Evolutionary conservation across 2,329 filamentous ascomycete genomes (phyloP).

Genomic region (Dactylellina drechsleri): DNA sequence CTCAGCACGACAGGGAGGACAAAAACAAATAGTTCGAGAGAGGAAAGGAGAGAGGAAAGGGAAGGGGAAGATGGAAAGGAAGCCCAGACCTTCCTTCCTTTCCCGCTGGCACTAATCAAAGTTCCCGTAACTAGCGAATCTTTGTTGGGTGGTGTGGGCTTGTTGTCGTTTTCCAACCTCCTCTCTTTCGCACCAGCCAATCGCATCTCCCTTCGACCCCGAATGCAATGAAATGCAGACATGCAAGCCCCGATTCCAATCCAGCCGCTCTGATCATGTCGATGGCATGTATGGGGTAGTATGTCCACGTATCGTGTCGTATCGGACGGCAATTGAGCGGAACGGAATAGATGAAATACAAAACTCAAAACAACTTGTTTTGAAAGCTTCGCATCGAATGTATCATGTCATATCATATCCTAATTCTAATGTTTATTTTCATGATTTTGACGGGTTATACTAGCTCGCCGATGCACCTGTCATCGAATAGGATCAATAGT

Average conservation of each 20-base stretch:
- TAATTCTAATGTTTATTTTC: too few species aligned
- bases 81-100: neutral
- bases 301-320: neutral
- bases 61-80: constrained; percentile 8
- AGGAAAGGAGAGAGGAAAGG: constrained; percentile 10
- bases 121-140: too few species aligned
- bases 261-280: neutral
- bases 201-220: constrained; percentile 5
- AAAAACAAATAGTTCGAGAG: neutral
- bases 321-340: constrained; percentile 6
- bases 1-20: too few species aligned
- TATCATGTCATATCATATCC: too few species aligned
- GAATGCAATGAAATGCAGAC: constrained; percentile 17
- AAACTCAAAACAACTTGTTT: too few species aligned
- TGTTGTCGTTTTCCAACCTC: constrained; percentile 53
- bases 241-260: neutral
- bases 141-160: neutral
- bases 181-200: constrained; percentile 51
- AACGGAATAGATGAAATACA: neutral
- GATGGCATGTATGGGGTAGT: neutral
- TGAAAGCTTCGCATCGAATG: too few species aligned
- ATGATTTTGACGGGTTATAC: too few species aligned
- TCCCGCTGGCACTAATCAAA: neutral
- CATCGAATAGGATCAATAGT: too few species aligned
- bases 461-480: neutral